phyloP scores from a whole-genome alignment of 1,139 yeast genomes.

The Suzukiozyma palmioleophila region DNA sequence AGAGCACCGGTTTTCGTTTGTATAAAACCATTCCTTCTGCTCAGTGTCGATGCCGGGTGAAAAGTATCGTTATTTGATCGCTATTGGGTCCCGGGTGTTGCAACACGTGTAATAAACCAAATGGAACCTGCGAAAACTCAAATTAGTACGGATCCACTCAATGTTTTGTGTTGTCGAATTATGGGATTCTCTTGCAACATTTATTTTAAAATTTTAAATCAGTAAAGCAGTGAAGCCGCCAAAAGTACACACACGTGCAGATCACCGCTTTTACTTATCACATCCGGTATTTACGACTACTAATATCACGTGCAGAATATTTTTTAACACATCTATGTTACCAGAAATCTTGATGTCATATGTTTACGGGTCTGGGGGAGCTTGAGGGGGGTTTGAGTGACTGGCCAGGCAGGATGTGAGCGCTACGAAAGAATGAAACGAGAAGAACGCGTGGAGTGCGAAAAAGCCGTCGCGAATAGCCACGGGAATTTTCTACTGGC shows the following conservation, averaged over 20 bases:
- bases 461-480: no score
- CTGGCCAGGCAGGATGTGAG: no score
- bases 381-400: no score
- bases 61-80: no score
- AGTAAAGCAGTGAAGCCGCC: neutral
- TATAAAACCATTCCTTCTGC: constrained; percentile 53
- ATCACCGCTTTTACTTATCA: neutral
- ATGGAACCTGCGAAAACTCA: neutral
- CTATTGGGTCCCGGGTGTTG: neutral
- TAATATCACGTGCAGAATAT: neutral
- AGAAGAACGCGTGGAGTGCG: no score
- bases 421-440: no score
- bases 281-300: neutral
- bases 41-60: no score
- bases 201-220: neutral
- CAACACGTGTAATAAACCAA: neutral
- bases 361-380: no score
- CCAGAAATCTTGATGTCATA: no score
- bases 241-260: neutral
- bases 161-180: neutral
- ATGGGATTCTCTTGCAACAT: neutral
- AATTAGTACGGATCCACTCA: neutral
- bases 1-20: constrained; percentile 65
- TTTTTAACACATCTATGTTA: no score
- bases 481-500: no score